Base-by-base conservation (phyloP, 2,329 filamentous ascomycete species). In the Rhinocladiella similis region DNA sequence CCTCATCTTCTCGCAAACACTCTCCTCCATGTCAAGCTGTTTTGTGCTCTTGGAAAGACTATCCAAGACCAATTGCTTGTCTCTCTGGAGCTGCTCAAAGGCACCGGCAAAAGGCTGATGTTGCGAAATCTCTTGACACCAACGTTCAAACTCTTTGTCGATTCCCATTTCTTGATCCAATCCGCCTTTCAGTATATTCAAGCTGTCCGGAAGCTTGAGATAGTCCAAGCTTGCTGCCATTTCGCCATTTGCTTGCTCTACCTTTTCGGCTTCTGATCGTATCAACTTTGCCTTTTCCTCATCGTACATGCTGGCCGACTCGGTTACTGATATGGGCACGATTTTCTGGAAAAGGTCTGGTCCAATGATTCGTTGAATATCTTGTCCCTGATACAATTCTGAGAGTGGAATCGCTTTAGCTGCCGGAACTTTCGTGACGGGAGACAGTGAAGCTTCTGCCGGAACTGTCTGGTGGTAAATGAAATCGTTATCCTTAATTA, bases 1-100 rank as follows among this genome's bases (percentile, higher is more conserved):
- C 46, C 94, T 85, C 94, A 99, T 99, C 79, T 97, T 99, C 72
- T 99, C 94, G 71, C 94, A 99, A 0, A 97, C 90, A 54, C 90
- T 95, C 75, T 97, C 95, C 72, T 99, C 94, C 85, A 94, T 91
- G 65, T 99, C 94, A 41, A 99, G 76, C 67, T 95, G 89, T 70
- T 96, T 96, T 53, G 87, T 86, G 66, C 90, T 90, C 55, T 83
- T 84, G 54, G 97, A 91, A 54, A 99, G 73, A 2, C 85, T 83
- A 2, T 80, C 79, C 22, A 90, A 72, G 12, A 97, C 89, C 1
- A 83, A 81, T 16, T 89, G 83, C 71, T 93, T 96, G 66, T 94
- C 89, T 22, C 84, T 81, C 61, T 87, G 85, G 43, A 99, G 74
- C 45, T 84, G 82, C 41, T 96, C 90, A 64, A 99, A 91, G 2